Conservation (phyloP, 805 yeast genomes). For the Metschnikowia bowlesiae region DNA sequence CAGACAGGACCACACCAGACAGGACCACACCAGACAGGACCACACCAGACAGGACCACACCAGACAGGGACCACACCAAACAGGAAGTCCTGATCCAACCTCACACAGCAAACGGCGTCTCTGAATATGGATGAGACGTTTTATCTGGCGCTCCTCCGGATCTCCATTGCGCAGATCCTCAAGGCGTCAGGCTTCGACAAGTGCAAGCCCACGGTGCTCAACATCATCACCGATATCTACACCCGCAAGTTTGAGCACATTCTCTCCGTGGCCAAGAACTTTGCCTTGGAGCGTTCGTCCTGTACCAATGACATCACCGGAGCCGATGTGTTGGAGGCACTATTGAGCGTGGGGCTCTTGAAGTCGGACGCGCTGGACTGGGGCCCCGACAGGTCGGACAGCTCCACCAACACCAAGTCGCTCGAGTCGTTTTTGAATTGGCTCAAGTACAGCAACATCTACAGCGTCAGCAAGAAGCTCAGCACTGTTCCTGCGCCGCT, state of each 20-base stretch:
- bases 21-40: too few species aligned
- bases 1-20: too few species aligned
- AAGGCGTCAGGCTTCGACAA: conserved; percentile 82
- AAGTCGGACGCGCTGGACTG: conserved; percentile 45
- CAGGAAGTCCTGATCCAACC: too few species aligned
- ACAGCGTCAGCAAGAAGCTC: conserved; percentile 19
- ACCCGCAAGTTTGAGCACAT: conserved; percentile 58
- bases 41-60: too few species aligned
- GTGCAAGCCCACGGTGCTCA: conserved; percentile 66
- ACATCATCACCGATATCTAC: conserved; percentile 73
- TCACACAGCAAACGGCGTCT: not conserved
- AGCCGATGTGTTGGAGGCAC: conserved; percentile 69
- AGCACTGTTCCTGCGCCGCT: conserved; percentile 29
- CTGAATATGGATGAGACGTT: conserved; percentile 36
- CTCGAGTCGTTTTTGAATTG: conserved; percentile 36
- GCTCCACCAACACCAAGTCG: conserved; percentile 30
- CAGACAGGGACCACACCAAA: too few species aligned
- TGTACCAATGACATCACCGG: conserved; percentile 41
- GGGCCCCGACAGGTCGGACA: conserved; percentile 47
- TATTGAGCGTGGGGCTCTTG: conserved; percentile 58
- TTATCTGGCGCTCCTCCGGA: conserved; percentile 34
- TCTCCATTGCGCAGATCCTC: conserved; percentile 51
- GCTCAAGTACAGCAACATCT: conserved; percentile 28
- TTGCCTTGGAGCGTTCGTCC: conserved; percentile 41
- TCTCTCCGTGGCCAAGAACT: conserved; percentile 43